Evolutionary conservation across 2,329 filamentous ascomycete species (phyloP).

Genomic region (Emergomyces orientalis): DNA sequence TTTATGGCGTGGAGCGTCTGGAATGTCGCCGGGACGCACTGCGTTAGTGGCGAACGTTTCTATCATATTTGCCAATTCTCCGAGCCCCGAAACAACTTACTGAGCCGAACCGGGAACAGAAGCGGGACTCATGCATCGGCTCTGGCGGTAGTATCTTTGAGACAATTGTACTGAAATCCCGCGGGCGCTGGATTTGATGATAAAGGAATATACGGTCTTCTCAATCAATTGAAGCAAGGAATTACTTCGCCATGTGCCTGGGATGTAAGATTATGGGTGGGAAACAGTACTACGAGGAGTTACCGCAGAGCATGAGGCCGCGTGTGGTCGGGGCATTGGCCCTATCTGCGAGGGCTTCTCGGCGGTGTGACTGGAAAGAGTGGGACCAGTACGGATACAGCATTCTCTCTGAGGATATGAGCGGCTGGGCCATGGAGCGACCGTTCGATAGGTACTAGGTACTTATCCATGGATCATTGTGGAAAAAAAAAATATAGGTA

Average conservation of each 20-base stretch:
- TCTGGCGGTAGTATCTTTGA: not conserved
- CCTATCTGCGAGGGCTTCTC: too few relatives aligned
- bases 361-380: too few relatives aligned
- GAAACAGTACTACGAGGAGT: too few relatives aligned
- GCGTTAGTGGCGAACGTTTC: not conserved
- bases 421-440: too few relatives aligned
- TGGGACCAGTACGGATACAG: not conserved
- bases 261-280: too few relatives aligned
- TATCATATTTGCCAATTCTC: not conserved
- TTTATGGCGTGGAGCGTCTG: not conserved
- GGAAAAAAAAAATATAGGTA: not conserved
- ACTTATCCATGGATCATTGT: not conserved
- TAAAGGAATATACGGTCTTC: too few relatives aligned
- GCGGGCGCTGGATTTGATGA: not conserved
- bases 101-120: not conserved
- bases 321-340: too few relatives aligned
- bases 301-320: too few relatives aligned
- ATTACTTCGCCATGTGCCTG: too few relatives aligned
- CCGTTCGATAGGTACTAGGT: not conserved
- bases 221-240: too few relatives aligned
- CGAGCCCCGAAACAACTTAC: not conserved
- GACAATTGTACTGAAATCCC: not conserved
- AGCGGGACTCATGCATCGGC: not conserved
- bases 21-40: not conserved
- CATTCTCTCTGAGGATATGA: not conserved